Evolutionary conservation across 192 early-diverging fungal genomes (phyloP), one percentile per base, ranked within the genome.

Genomic region (Coemansia aciculifera): DNA sequence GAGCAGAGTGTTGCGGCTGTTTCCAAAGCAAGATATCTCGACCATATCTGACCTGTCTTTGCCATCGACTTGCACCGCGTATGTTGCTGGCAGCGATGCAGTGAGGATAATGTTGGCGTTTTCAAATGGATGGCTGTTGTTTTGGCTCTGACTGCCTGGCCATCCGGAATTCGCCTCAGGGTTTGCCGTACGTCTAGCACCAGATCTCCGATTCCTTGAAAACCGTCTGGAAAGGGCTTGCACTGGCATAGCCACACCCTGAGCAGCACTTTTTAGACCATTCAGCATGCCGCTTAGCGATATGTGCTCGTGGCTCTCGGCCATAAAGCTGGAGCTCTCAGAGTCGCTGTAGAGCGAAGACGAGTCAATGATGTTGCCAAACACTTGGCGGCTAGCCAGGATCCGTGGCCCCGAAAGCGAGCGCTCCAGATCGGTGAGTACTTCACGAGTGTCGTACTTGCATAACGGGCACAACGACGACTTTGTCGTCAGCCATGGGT

Each of bases 401-500:
- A 77, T 63, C 5, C 48, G 68, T 12, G 80, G 68, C 5, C 80
- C 75, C 11, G 75, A 72, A 59, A 66, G 44, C 2, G 71, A 32
- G 59, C 71, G 73, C 64, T 84, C 81, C 32, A 79, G 56, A 31
- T 84, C 81, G 15, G 77, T 84, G 48, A 84, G 64, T 10, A 79
- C 77, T 34, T 59, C 68, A 40, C 78, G 74, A 10, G 83, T 80
- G 40, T 86, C 83, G 38, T 72, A 78, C 46, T 84, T 81, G 73
- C 85, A 86, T 34, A 85, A 57, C 4, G 85, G 85, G 46, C 85
- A 86, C 23, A 86, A 61, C 12, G 77, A 83, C 0, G 74, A 79
- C 43, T 82, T 79, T 59, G 77, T 62, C 0, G 84, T 81, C 24
- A 86, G 71, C 85, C 85, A 86, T 2, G 78, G 80, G 46, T 86